Evolutionary conservation across 441 rosid species (phyloP).

Genomic region (Adansonia gregorii): DNA sequence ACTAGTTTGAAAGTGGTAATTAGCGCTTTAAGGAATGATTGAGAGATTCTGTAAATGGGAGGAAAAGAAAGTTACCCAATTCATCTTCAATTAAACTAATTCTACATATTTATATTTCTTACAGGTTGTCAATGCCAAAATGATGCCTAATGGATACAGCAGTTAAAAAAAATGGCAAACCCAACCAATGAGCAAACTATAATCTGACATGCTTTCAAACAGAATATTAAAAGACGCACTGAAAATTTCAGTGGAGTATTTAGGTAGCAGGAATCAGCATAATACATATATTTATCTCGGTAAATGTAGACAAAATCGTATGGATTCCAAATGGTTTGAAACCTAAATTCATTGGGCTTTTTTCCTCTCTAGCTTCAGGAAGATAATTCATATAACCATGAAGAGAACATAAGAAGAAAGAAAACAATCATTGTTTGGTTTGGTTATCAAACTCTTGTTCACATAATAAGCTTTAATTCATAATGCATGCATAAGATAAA

Average conservation of each 20-base stretch:
- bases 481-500: background rate
- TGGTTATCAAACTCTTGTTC: background rate
- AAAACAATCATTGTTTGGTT: background rate
- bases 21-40: background rate
- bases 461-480: background rate
- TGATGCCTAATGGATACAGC: background rate
- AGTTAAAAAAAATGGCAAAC: background rate
- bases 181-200: background rate
- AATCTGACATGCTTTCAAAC: background rate
- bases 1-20: background rate
- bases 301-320: background rate
- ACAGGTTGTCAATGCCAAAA: background rate
- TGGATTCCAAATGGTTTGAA: background rate
- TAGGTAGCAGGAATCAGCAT: background rate
- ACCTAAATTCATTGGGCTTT: background rate
- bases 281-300: background rate
- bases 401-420: background rate
- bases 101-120: background rate
- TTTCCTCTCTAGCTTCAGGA: background rate
- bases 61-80: background rate
- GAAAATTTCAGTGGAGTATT: background rate
- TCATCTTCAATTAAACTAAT: background rate
- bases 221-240: background rate
- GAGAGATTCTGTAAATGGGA: background rate
- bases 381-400: background rate